Conservation (phyloP, 495 filamentous ascomycete genomes). For the Pyronema omphalodes region DNA sequence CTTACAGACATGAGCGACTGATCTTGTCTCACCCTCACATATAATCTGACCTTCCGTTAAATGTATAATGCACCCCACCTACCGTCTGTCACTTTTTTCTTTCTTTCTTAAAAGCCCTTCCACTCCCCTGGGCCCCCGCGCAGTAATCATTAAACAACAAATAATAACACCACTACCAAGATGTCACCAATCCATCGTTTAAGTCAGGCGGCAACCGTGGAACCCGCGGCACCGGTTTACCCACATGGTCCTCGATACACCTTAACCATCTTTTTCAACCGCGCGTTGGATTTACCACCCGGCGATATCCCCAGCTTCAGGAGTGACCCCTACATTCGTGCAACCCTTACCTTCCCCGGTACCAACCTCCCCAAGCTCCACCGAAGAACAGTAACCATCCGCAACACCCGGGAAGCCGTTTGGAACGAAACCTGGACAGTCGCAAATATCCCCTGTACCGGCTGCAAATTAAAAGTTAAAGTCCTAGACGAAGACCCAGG, state of each 20-base stretch:
- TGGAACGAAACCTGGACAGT: slow-evolving; percentile 84
- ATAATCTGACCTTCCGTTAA: too few relatives aligned
- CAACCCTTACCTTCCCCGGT: slow-evolving; percentile 34
- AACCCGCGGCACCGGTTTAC: neutral
- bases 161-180: too few relatives aligned
- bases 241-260: slow-evolving; percentile 34
- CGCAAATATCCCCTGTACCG: slow-evolving; percentile 59
- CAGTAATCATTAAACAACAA: too few relatives aligned
- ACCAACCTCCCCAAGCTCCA: slow-evolving; percentile 49
- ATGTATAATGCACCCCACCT: too few relatives aligned
- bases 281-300: slow-evolving; percentile 58
- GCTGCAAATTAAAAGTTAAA: slow-evolving; percentile 61
- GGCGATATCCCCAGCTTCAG: slow-evolving; percentile 59
- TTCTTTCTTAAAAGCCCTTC: too few relatives aligned
- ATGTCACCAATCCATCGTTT: too few relatives aligned
- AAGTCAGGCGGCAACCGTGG: too few relatives aligned
- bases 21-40: too few relatives aligned
- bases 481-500: slow-evolving; percentile 78
- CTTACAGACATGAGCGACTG: too few relatives aligned
- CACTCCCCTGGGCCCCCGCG: too few relatives aligned
- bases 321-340: slow-evolving; percentile 67
- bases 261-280: slow-evolving; percentile 67
- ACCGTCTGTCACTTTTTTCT: too few relatives aligned
- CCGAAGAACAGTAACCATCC: slow-evolving; percentile 61
- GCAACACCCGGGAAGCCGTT: slow-evolving; percentile 45